A percentile compares a stretch with the other conserved stretches of the same genome.
phyloP scores from a whole-genome alignment of 2,329 filamentous ascomycete genomes.

The Paecilomyces sp. region DNA sequence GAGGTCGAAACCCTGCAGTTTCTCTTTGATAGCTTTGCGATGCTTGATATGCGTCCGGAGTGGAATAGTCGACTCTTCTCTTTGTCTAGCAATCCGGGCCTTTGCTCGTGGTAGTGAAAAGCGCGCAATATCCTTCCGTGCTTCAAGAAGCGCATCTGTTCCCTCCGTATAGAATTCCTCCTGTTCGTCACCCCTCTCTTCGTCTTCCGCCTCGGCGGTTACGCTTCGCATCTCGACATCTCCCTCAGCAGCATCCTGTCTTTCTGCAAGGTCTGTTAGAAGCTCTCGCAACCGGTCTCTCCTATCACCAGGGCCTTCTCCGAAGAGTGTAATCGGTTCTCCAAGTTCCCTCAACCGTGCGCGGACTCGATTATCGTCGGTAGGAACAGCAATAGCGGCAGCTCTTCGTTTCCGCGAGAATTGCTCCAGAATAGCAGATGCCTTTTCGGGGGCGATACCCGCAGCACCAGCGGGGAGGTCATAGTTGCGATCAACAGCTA shows the following conservation, averaged over 20 bases:
- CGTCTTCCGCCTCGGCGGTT: conserved; percentile 42
- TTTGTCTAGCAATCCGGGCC: conserved; percentile 67
- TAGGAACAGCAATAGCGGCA: conserved; percentile 83
- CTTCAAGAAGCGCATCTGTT: conserved; percentile 63
- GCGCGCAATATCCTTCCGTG: conserved; percentile 69
- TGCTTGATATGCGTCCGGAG: conserved; percentile 88
- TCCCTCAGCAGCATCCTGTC: conserved; percentile 40
- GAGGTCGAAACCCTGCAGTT: conserved; percentile 74
- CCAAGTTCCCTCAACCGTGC: conserved; percentile 73
- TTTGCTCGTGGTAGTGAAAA: conserved; percentile 81
- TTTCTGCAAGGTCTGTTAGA: conserved; percentile 65
- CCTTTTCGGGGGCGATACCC: conserved; percentile 70
- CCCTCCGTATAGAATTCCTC: conserved; percentile 96
- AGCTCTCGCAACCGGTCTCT: conserved; percentile 80
- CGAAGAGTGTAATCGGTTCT: conserved; percentile 92
- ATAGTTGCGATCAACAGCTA: conserved; percentile 75
- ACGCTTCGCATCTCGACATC: conserved; percentile 49
- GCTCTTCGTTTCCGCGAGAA: conserved; percentile 88
- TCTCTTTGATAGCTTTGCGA: conserved; percentile 80
- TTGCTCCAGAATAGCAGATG: conserved; percentile 76
- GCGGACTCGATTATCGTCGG: conserved; percentile 83
- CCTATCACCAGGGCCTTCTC: conserved; percentile 77
- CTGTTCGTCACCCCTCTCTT: conserved; percentile 65
- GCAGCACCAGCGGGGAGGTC: conserved; percentile 59
- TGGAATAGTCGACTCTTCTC: conserved; percentile 72